These are phyloP conservation scores for Cryptococcus jaspeensis DNA, from an alignment of 1,284 basidiomycete species.

Conservation along the genomic window DNA sequence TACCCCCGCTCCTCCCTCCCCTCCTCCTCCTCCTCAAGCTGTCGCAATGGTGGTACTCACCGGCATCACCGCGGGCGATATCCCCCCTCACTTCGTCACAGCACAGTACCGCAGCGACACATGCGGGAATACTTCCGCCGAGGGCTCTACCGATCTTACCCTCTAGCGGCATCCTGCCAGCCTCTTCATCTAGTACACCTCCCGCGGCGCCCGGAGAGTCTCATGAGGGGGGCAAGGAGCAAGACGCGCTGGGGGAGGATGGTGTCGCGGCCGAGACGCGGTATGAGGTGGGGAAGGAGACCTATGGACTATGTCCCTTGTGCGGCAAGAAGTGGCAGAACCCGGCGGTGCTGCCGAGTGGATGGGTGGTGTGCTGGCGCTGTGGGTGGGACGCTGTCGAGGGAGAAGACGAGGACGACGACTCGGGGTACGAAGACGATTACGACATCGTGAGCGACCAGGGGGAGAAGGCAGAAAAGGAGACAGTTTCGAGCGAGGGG, in stretches of 20 bases:
- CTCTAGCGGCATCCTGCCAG: neutral
- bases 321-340: slow-evolving; percentile 77
- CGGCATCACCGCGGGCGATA: slow-evolving; percentile 80
- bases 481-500: neutral
- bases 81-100: slow-evolving; percentile 62
- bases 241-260: slow-evolving; percentile 50
- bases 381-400: slow-evolving; percentile 85
- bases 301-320: slow-evolving; percentile 79
- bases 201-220: neutral
- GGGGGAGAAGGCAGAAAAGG: neutral
- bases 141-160: slow-evolving; percentile 59
- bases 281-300: slow-evolving; percentile 46
- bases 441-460: neutral
- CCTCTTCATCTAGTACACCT: no score
- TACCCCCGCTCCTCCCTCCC: slow-evolving; percentile 64
- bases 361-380: slow-evolving; percentile 95
- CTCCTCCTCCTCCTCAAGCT: slow-evolving; percentile 97
- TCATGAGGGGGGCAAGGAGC: neutral
- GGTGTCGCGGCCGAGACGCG: neutral
- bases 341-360: slow-evolving; percentile 84
- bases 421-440: slow-evolving; percentile 9
- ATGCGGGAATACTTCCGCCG: slow-evolving; percentile 70
- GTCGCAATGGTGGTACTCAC: slow-evolving; percentile 99
- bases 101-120: slow-evolving; percentile 58
- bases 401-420: slow-evolving; percentile 52